phyloP scores from a whole-genome alignment of 2,329 filamentous ascomycete species.

The Aspergillus japonicus region DNA sequence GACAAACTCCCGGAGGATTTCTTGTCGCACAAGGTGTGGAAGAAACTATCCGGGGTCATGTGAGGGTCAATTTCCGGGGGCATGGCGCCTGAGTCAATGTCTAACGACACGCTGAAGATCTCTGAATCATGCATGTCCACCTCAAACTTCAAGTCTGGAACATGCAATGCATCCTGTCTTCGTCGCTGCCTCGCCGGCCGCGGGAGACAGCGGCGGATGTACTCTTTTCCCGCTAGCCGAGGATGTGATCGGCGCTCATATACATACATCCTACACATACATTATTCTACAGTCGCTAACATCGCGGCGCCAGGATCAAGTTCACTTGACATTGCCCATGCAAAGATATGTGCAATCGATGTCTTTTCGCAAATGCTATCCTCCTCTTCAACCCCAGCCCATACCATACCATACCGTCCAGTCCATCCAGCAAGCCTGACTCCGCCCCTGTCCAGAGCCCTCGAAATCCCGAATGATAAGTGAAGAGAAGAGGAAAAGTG shows the following conservation, averaged over 20 bases:
- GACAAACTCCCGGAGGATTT: not conserved
- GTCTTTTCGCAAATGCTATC: slow-evolving; percentile 4
- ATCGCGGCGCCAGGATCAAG: not conserved
- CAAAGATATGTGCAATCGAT: slow-evolving; percentile 7
- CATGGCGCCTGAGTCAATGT: not conserved
- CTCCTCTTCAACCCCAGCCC: not conserved
- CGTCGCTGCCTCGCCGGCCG: not conserved
- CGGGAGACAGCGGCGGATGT: not conserved
- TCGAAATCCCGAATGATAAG: slow-evolving; percentile 9
- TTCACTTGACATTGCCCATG: not conserved
- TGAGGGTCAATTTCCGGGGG: slow-evolving; percentile 12
- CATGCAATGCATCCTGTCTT: not conserved
- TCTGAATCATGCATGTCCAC: not conserved
- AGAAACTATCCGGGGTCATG: slow-evolving; percentile 34
- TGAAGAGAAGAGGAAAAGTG: slow-evolving; percentile 14
- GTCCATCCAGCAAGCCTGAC: slow-evolving; percentile 10
- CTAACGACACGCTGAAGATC: not conserved
- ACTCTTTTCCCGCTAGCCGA: not conserved
- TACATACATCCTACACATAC: too few species aligned
- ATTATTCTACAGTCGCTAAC: not conserved
- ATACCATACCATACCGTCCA: slow-evolving; percentile 2
- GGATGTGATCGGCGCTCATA: not conserved
- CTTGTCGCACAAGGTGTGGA: slow-evolving; percentile 22
- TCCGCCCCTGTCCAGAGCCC: slow-evolving; percentile 12
- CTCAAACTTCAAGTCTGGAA: not conserved